A percentile compares a stretch with the other conserved stretches of the same genome.
phyloP scores from a whole-genome alignment of 75 land plant genomes.

The Chamaecyparis obtusa region DNA sequence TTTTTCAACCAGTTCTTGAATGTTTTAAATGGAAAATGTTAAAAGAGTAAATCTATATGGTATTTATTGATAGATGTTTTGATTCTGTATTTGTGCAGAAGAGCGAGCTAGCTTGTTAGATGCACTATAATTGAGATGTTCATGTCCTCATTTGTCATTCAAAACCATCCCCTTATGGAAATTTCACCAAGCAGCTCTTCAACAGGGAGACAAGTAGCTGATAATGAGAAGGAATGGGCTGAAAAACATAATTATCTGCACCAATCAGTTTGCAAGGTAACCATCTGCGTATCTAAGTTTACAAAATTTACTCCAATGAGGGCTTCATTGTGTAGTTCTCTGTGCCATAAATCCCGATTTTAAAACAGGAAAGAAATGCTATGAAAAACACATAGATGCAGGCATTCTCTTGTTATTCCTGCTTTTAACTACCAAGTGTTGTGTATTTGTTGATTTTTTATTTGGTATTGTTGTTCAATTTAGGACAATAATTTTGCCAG shows the following conservation, averaged over 20 bases:
- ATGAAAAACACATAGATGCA: neutral
- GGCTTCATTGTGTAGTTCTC: neutral
- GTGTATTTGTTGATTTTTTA: neutral
- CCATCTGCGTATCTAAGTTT: neutral
- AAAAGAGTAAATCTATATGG: neutral
- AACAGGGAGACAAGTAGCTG: constrained; percentile 2
- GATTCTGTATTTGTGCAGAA: neutral
- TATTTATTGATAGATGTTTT: neutral
- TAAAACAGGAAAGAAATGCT: neutral
- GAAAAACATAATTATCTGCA: neutral
- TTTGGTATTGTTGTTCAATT: constrained; percentile 2
- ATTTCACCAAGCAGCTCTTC: neutral
- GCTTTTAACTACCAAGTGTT: neutral
- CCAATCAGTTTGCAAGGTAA: neutral
- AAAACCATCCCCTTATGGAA: constrained; percentile 2
- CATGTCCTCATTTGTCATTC: neutral
- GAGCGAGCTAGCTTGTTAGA: neutral
- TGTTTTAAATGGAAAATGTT: neutral
- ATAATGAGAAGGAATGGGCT: constrained; percentile 4
- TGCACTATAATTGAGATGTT: neutral
- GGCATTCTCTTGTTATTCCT: neutral
- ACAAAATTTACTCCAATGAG: neutral
- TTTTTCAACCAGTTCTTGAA: neutral
- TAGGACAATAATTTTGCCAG: neutral
- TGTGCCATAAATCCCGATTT: neutral